phyloP scores from a whole-genome alignment of 2,329 filamentous ascomycete species.

The Kalaharituber pfeilii region DNA sequence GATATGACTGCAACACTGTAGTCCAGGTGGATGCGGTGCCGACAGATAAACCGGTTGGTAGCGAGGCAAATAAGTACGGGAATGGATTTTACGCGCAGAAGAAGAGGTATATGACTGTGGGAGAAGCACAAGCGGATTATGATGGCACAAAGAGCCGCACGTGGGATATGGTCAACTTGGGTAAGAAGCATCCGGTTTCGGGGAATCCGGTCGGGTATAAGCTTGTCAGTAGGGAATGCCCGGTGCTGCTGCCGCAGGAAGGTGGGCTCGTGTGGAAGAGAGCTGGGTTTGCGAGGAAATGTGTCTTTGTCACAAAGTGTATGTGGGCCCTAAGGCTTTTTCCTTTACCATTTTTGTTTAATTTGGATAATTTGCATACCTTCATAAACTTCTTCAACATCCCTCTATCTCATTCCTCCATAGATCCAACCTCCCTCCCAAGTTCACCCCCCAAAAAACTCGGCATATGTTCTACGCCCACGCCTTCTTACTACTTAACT shows the following conservation, averaged over 20 bases:
- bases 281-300: constrained; percentile 71
- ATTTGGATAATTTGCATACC: neutral
- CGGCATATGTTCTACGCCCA: neutral
- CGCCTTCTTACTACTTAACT: neutral
- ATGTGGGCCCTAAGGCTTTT: too few species aligned
- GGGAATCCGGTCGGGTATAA: constrained; percentile 77
- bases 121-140: constrained; percentile 58
- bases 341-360: neutral
- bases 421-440: neutral
- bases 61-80: constrained; percentile 67
- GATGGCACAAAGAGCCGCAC: constrained; percentile 60
- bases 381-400: neutral
- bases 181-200: constrained; percentile 68
- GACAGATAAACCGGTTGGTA: constrained; percentile 58
- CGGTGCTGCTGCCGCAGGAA: constrained; percentile 59
- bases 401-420: constrained; percentile 8
- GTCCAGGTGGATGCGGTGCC: constrained; percentile 63
- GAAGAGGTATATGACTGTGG: constrained; percentile 57
- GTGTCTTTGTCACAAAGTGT: constrained; percentile 81
- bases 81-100: constrained; percentile 80
- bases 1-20: constrained; percentile 62
- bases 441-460: too few species aligned
- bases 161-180: constrained; percentile 81
- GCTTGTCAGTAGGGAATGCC: constrained; percentile 72
- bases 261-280: constrained; percentile 75